Evolutionary conservation across 2,329 filamentous ascomycete species (phyloP), one percentile per base, ranked within the genome.

Genomic region (Penicillium decumbens): DNA sequence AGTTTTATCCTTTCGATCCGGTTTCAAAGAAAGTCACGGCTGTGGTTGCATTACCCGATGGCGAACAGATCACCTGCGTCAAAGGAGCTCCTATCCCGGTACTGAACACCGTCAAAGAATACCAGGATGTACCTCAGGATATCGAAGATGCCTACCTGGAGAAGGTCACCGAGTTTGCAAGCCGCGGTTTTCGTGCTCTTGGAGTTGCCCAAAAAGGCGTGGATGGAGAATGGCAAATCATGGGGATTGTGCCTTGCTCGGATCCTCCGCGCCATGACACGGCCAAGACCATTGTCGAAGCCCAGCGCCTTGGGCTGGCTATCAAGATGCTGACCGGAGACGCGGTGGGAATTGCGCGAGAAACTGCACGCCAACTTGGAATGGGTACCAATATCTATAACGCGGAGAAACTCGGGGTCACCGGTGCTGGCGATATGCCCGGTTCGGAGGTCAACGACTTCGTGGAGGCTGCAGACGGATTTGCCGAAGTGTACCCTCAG

Each of bases 261-360:
- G 89, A 95, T 71, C 90, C 90, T 63, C 89, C 89, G 61, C 88
- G 90, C 67, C 84, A 95, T 77, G 89, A 95, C 67, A 95, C 90
- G 62, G 88, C 85, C 64, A 88, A 88, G 71, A 95, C 90, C 54
- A 88, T 95, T 75, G 86, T 88, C 71, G 89, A 95, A 74, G 89
- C 89, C 66, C 92, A 93, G 80, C 80, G 78, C 57, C 83, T 95
- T 51, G 89, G 89, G 78, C 79, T 95, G 54, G 90, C 87, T 61
- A 90, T 95, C 75, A 95, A 95, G 81, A 95, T 95, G 89, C 82
- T 95, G 76, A 95, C 90, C 75, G 89, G 89, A 80, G 89, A 95
- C 69, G 89, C 90, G 60, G 89, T 95, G 68, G 90, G 89, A 72
- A 95, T 95, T 70, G 89, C 89, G 63, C 85, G 88, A 77, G 89